A percentile compares a stretch with the other conserved stretches of the same genome.
Evolutionary conservation across 2,329 filamentous ascomycete genomes (phyloP).

Genomic region (Aureobasidium sp.): DNA sequence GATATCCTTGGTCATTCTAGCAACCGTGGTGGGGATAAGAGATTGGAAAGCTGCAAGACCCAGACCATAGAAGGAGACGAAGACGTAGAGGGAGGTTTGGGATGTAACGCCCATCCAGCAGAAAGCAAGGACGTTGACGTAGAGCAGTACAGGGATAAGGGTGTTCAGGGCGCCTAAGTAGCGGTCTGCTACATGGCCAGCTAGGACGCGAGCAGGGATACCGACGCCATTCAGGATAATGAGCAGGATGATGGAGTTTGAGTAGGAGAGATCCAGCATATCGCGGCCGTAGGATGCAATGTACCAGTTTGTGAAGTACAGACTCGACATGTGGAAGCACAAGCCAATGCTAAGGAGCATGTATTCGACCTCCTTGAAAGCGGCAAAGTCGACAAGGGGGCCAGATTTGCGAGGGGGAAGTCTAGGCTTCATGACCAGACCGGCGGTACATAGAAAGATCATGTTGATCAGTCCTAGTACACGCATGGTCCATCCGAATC

Average conservation of each 20-base stretch:
- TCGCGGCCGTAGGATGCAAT: constrained; percentile 28
- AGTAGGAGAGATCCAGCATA: constrained; percentile 33
- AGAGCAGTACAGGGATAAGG: constrained; percentile 39
- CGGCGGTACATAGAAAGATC: constrained; percentile 26
- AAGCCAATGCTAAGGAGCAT: constrained; percentile 26
- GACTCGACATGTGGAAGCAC: constrained; percentile 24
- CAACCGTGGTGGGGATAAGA: constrained; percentile 35
- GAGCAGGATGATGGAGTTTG: constrained; percentile 44
- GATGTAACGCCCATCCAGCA: constrained; percentile 47
- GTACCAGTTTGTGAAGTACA: constrained; percentile 39
- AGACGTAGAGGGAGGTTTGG: constrained; percentile 32
- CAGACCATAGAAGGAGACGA: constrained; percentile 37
- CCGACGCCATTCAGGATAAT: constrained; percentile 52
- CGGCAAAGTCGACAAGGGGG: constrained; percentile 32
- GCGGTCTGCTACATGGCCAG: constrained; percentile 46
- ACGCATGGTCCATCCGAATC: constrained; percentile 58
- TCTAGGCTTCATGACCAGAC: constrained; percentile 31
- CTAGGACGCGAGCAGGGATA: constrained; percentile 43
- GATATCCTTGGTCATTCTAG: constrained; percentile 37
- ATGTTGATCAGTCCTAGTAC: constrained; percentile 53
- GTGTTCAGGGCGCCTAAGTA: constrained; percentile 47
- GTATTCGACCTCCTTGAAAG: constrained; percentile 34
- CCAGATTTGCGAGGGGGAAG: constrained; percentile 35
- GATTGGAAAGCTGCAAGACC: constrained; percentile 37
- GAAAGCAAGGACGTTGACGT: constrained; percentile 42